Base-by-base conservation (phyloP, 805 yeast genomes). In the Cyberlindnera mississippiensis region DNA sequence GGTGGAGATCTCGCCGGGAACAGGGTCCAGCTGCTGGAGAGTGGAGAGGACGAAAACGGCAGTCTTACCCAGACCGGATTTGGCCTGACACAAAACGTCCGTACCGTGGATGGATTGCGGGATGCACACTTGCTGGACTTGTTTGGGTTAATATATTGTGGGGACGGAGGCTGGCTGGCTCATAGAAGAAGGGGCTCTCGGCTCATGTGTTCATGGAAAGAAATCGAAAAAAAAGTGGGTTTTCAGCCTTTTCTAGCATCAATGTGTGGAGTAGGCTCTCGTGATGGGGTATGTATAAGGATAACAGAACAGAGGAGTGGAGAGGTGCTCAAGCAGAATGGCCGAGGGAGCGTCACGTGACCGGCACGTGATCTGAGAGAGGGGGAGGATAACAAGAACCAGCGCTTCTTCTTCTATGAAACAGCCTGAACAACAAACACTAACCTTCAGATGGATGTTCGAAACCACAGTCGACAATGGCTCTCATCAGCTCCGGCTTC, bases 371-470 rank as follows among this genome's bases (percentile, higher is more conserved):
- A n/a, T n/a, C n/a, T n/a, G n/a, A n/a, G n/a, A n/a, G n/a, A n/a
- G n/a, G n/a, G n/a, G n/a, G n/a, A n/a, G n/a, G n/a, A n/a, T n/a
- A n/a, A n/a, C n/a, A n/a, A n/a, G n/a, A n/a, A n/a, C n/a, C n/a
- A n/a, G n/a, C n/a, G n/a, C n/a, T n/a, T n/a, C n/a, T 24, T 24
- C 27, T 24, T 11, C 27, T 24, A 24, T 24, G 10, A 24, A 24
- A 24, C 8, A 24, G 8, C 27, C 27, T 8, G 27, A 24, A 11
- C 27, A 24, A 30, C 33, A 9, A 22, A 36, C 66, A 82, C 93
- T 78, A 71, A 85, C 93, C 95, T 83, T 91, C 99, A 53, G 96
- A 88, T 53, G 99, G 99, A 73, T 91, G 99, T 75, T 91, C 99
- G 65, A 91, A 91, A 75, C 99, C 99, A 75, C 97, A 89, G 71